These are phyloP conservation scores for Oryza punctata DNA, from an alignment of 176 grass and related monocot species.

Conservation along the genomic window DNA sequence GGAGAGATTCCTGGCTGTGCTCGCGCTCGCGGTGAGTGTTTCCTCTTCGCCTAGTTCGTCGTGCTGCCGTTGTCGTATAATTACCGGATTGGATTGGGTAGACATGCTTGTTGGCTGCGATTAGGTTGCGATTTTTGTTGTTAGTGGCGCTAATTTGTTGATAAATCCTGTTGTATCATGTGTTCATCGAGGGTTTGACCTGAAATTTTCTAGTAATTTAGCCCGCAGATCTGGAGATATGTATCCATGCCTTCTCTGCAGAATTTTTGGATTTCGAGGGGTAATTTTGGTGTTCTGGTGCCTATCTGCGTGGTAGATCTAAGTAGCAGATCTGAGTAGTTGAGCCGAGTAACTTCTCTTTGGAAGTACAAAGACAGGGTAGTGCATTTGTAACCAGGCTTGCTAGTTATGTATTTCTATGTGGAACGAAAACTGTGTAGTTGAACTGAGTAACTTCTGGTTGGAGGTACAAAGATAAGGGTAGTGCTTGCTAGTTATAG, in stretches of 20 bases:
- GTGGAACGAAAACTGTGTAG: too few species aligned
- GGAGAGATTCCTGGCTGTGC: conserved; percentile 35
- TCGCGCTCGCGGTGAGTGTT: conserved; percentile 45
- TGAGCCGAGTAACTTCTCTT: not conserved
- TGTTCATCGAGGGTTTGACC: not conserved
- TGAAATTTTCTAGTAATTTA: not conserved
- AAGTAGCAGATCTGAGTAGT: conserved; percentile 37
- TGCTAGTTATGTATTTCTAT: not conserved
- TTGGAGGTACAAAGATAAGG: too few species aligned
- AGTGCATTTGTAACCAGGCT: not conserved
- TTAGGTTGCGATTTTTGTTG: not conserved
- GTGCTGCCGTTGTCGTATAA: not conserved
- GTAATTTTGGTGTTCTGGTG: not conserved
- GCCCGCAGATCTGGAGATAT: conserved; percentile 25
- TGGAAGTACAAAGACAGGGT: not conserved
- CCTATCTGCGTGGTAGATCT: conserved; percentile 16
- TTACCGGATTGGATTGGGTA: not conserved
- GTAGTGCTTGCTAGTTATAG: not conserved
- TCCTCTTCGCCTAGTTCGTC: not conserved
- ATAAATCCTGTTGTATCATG: not conserved
- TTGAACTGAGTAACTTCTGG: too few species aligned
- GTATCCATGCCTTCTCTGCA: not conserved
- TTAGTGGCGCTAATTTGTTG: not conserved
- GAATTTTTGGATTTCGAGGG: not conserved
- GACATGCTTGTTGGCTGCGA: not conserved